A percentile compares a stretch with the other conserved stretches of the same genome.
Conservation (phyloP, 2,329 filamentous ascomycete species). For the Thelonectria olida region DNA sequence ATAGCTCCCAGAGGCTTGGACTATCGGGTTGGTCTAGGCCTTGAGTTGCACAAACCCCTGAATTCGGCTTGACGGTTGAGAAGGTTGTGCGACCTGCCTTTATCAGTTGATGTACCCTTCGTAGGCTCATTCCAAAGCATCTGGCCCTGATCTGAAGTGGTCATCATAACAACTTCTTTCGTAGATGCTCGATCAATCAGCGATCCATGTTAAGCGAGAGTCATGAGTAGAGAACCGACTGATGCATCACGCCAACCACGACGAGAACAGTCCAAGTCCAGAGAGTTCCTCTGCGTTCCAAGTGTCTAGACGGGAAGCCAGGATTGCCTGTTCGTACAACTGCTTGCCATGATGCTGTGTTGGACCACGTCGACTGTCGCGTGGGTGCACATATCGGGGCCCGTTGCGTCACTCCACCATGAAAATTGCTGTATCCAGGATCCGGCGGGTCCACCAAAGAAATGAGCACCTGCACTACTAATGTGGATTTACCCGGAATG, state of each 20-base stretch:
- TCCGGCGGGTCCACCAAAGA: conserved; percentile 32
- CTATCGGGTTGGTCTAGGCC: not conserved
- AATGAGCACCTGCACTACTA: conserved; percentile 39
- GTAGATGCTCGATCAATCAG: too few species aligned
- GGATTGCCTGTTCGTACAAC: too few species aligned
- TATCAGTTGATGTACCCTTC: not conserved
- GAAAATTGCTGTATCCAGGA: conserved; percentile 33
- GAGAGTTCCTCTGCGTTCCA: too few species aligned
- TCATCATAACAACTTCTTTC: too few species aligned
- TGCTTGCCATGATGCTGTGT: not conserved
- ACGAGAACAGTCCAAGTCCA: too few species aligned
- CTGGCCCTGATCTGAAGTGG: too few species aligned
- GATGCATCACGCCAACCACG: too few species aligned
- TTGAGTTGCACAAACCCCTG: not conserved
- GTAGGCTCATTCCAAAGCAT: too few species aligned
- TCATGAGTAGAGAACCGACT: too few species aligned
- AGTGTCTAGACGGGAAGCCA: too few species aligned
- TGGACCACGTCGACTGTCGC: not conserved
- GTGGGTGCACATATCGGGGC: conserved; percentile 26
- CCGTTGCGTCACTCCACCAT: not conserved
- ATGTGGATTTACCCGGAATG: conserved; percentile 42
- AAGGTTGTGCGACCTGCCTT: not conserved
- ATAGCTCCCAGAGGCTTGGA: conserved; percentile 3
- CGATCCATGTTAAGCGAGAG: too few species aligned
- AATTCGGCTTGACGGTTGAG: not conserved